phyloP scores from a whole-genome alignment of 805 yeast genomes.

The Kodamaea sagamina region DNA sequence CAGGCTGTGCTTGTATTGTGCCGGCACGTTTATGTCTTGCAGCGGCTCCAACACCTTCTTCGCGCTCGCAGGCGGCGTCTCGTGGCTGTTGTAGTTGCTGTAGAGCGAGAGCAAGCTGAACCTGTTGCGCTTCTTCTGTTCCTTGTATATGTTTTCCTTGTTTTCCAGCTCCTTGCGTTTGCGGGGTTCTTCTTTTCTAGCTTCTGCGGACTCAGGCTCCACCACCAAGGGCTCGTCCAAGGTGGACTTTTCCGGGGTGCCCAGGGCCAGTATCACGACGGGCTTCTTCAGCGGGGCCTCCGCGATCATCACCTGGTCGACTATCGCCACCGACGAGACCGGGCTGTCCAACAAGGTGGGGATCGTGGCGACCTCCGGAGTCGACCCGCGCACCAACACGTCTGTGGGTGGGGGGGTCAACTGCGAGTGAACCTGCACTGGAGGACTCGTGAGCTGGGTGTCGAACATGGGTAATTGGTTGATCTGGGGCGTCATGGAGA shows the following conservation, averaged over 20 bases:
- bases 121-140: slow-evolving; percentile 39
- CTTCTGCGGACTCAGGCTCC: too few species aligned
- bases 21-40: slow-evolving; percentile 26
- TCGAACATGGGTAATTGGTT: slow-evolving; percentile 35
- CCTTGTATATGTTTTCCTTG: slow-evolving; percentile 29
- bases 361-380: slow-evolving; percentile 6
- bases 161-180: slow-evolving; percentile 17
- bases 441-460: slow-evolving; percentile 13
- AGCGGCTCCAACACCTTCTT: slow-evolving; percentile 36
- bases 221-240: slow-evolving; percentile 8
- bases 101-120: slow-evolving; percentile 48
- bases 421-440: slow-evolving; percentile 6
- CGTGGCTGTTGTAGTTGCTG: slow-evolving; percentile 29
- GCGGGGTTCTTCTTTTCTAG: slow-evolving; percentile 3
- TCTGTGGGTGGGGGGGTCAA: slow-evolving; percentile 3
- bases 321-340: slow-evolving; percentile 8
- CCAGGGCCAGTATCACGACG: slow-evolving; percentile 5
- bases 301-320: slow-evolving; percentile 10
- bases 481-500: slow-evolving; percentile 29
- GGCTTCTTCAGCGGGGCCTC: slow-evolving; percentile 13
- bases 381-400: slow-evolving; percentile 1
- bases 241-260: background rate
- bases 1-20: slow-evolving; percentile 8
- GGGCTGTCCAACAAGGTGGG: slow-evolving; percentile 10
- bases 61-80: slow-evolving; percentile 13